A percentile compares a stretch with the other conserved stretches of the same genome.
Evolutionary conservation across 352 stramenopile genomes (phyloP).

Genomic region (Pythium diclinum): DNA sequence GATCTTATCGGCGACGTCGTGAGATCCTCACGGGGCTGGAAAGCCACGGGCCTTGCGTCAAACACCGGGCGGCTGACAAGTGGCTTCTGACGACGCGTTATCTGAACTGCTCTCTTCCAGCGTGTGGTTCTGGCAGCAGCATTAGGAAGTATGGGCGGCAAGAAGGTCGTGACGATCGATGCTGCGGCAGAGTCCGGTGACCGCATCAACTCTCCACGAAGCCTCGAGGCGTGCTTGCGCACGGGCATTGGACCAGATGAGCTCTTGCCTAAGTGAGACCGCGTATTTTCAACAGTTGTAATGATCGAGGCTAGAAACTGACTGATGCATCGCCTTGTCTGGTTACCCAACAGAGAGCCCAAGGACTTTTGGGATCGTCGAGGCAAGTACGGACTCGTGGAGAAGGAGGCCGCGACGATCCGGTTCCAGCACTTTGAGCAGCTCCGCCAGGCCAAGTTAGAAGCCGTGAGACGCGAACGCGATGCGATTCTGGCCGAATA

Average conservation of each 20-base stretch:
- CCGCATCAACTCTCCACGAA: slow-evolving; percentile 59
- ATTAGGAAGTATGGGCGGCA: slow-evolving; percentile 23
- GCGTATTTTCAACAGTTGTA: neutral
- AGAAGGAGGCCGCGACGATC: slow-evolving; percentile 69
- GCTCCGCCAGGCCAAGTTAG: slow-evolving; percentile 56
- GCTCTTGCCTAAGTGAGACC: slow-evolving; percentile 46
- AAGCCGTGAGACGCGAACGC: slow-evolving; percentile 50
- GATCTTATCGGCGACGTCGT: neutral
- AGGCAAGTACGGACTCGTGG: slow-evolving; percentile 57
- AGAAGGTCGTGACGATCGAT: slow-evolving; percentile 53
- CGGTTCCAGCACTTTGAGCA: slow-evolving; percentile 75
- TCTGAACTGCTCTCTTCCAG: slow-evolving; percentile 1
- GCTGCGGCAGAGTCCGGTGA: slow-evolving; percentile 45
- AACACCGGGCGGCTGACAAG: neutral
- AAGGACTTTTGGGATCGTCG: slow-evolving; percentile 58
- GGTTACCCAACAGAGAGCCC: slow-evolving; percentile 16
- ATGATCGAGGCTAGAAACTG: neutral
- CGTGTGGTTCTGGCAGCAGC: neutral
- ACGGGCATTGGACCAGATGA: slow-evolving; percentile 66
- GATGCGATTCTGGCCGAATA: slow-evolving; percentile 43
- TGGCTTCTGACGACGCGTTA: neutral
- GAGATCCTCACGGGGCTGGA: neutral
- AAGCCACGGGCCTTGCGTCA: neutral
- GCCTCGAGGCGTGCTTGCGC: slow-evolving; percentile 64
- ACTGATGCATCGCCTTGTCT: too few relatives aligned